These are phyloP conservation scores for Claviceps arundinis DNA, from an alignment of 2,329 filamentous ascomycete genomes.

Conservation along the genomic window DNA sequence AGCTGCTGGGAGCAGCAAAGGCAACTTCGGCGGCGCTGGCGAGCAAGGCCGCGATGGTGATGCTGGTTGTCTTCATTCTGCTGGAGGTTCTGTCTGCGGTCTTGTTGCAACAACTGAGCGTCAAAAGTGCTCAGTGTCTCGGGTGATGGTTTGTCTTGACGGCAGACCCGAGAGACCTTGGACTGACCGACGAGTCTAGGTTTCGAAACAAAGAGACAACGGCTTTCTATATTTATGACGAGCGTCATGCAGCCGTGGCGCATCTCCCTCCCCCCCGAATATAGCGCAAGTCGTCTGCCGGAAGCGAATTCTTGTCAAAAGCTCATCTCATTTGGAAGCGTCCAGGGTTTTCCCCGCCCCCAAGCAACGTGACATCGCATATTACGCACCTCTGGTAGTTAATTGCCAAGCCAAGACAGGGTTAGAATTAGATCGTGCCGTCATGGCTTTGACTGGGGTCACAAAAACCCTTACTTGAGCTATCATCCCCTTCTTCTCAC, in stretches of 20 bases:
- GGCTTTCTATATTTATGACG: background rate
- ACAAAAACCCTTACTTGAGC: background rate
- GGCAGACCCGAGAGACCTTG: background rate
- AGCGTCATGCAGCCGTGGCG: background rate
- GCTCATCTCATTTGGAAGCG: background rate
- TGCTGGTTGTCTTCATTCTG: conserved; percentile 1
- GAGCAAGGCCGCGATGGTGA: background rate
- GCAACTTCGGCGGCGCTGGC: background rate
- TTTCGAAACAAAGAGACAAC: background rate
- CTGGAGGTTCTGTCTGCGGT: background rate
- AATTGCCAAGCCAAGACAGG: background rate
- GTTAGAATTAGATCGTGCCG: background rate
- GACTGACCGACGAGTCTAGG: background rate
- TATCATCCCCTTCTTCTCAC: background rate
- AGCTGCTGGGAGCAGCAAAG: conserved; percentile 7
- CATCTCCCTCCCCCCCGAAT: background rate
- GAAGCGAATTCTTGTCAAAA: background rate
- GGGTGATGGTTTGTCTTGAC: background rate
- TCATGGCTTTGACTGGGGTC: background rate
- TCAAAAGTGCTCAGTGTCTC: background rate
- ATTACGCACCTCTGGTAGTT: background rate
- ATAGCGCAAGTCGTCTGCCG: background rate
- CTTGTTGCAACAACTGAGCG: background rate
- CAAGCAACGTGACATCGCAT: background rate
- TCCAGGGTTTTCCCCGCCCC: background rate